Conservation (phyloP, 1,284 basidiomycete species). For the Austroboletus niveus region DNA sequence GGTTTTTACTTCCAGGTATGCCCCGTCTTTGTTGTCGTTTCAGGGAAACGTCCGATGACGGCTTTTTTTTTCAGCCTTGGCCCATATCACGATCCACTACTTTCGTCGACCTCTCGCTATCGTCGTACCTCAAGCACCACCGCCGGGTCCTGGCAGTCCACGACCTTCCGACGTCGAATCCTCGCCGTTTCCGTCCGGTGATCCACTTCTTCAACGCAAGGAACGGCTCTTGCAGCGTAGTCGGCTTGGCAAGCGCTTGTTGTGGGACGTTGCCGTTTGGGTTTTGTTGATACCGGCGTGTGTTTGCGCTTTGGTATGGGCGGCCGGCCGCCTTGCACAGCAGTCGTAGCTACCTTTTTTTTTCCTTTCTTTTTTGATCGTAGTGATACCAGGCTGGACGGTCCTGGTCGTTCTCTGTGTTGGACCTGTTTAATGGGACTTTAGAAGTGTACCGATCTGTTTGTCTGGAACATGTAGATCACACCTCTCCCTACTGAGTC, state of each 20-base stretch:
- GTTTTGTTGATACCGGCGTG: conserved; percentile 53
- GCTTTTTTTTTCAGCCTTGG: conserved; percentile 38
- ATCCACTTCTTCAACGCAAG: conserved; percentile 71
- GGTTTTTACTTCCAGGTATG: conserved; percentile 61
- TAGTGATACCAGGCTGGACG: conserved; percentile 5
- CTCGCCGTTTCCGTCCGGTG: conserved; percentile 33
- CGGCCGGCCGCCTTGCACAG: conserved; percentile 44
- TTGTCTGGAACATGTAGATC: not conserved
- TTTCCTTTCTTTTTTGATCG: not conserved
- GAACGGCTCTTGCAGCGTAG: conserved; percentile 67
- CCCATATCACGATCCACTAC: conserved; percentile 67
- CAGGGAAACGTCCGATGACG: not conserved
- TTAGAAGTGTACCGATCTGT: not conserved
- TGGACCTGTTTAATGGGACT: conserved; percentile 3
- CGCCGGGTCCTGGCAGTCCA: conserved; percentile 19
- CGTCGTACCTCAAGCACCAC: conserved; percentile 51
- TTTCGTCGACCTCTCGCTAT: conserved; percentile 69
- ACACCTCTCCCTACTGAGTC: not conserved
- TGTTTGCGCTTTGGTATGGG: conserved; percentile 52
- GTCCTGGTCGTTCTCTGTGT: not conserved
- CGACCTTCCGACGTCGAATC: conserved; percentile 8
- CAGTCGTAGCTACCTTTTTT: conserved; percentile 36
- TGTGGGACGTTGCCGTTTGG: conserved; percentile 76
- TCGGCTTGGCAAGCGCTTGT: conserved; percentile 58
- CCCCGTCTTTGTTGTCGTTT: not conserved